Base-by-base conservation (phyloP, 2,329 filamentous ascomycete genomes). In the Ceratocystis cubensis region DNA sequence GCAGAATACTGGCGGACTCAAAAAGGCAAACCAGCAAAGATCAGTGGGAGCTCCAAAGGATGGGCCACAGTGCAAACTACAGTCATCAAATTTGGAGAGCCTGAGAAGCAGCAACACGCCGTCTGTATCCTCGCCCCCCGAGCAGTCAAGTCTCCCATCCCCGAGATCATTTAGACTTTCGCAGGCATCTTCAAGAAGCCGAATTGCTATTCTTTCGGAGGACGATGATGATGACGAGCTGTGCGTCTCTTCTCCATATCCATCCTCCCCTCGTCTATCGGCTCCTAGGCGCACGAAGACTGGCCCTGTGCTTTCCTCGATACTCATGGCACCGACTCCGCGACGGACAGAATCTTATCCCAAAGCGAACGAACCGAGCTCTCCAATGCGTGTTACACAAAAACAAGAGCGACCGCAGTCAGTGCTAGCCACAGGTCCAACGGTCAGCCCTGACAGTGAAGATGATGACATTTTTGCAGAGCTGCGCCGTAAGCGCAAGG, bases 311-410 rank as follows among this genome's bases (percentile, higher is more conserved):
- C 25, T 10, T 22, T 48, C 46, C 46, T n/a, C 46, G 5, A 22
- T 10, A n/a, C 46, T 22, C 25, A 17, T 10, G n/a, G n/a, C 46
- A 22, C 30, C 25, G 30, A 50, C 63, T 53, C 45, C 46, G 89
- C 88, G 65, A 86, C 86, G 71, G 89, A 86, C 37, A 53, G 17
- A 37, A 28, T 28, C 22, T 15, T 53, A 15, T 20, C 37, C 30
- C 10, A 57, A 46, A 46, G 28, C 64, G 30, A 37, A n/a, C 56
- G 41, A n/a, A 20, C 6, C 25, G 17, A 50, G 44, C n/a, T 25
- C 41, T 1, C 17, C 45, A 37, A 25, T 41, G 37, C 2, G 37
- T 6, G 25, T 7, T 5, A 7, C 45, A 44, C 25, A 25, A 7
- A 7, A 33, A n/a, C 15, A 59, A 17, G 56, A 59, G n/a, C 13